These are phyloP conservation scores for Eimeria zaria DNA, from an alignment of 169 alveolate genomes.

Conservation along the genomic window DNA sequence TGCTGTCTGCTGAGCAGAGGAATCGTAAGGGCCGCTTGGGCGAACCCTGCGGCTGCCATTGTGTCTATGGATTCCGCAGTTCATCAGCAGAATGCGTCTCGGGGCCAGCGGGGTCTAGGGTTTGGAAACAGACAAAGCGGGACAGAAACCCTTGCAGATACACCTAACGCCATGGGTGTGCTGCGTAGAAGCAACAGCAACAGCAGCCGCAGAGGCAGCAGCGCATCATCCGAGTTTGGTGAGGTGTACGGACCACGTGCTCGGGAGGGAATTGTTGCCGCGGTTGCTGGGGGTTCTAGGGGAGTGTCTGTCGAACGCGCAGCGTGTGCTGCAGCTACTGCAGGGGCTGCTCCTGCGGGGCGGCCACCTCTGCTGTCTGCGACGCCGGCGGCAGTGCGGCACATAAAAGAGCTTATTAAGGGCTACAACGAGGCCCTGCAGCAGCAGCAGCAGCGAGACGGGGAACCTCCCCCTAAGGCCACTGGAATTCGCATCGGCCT, in stretches of 20 bases:
- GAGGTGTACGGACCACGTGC: conserved; percentile 43
- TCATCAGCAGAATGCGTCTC: not conserved
- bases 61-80: not conserved
- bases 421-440: conserved; percentile 49
- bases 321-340: not conserved
- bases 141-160: not conserved
- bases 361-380: conserved; percentile 77
- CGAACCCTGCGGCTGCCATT: not conserved
- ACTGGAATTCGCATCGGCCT: conserved; percentile 82
- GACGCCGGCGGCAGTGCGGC: conserved; percentile 68
- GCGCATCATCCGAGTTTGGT: not conserved
- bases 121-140: not conserved
- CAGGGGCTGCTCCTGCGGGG: not conserved
- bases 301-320: not conserved
- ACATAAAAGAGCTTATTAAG: conserved; percentile 39
- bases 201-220: conserved; percentile 44
- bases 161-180: not conserved
- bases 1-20: not conserved
- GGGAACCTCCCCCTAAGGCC: conserved; percentile 18
- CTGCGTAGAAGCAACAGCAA: not conserved
- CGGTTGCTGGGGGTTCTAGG: not conserved
- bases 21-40: too few species aligned
- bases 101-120: not conserved
- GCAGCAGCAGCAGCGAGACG: conserved; percentile 4
- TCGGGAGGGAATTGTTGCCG: not conserved